A percentile compares a stretch with the other conserved stretches of the same genome.
Evolutionary conservation across 148 eudicot species (phyloP).

Genomic region (Spergularia marina): DNA sequence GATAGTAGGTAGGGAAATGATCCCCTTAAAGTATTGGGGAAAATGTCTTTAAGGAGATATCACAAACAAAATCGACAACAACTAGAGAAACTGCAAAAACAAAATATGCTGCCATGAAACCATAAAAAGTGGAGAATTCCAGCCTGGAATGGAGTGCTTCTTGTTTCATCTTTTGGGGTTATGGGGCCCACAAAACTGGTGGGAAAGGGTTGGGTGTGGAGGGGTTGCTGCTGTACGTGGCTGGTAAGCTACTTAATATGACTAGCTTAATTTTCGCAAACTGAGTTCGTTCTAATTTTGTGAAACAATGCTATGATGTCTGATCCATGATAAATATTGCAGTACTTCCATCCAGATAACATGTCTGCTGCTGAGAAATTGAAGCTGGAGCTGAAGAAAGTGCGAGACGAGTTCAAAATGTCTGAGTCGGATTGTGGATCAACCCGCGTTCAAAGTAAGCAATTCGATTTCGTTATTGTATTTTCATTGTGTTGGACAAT

Average conservation of each 20-base stretch:
- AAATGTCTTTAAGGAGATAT: too few relatives aligned
- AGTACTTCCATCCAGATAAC: slow-evolving; percentile 98
- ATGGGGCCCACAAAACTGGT: too few relatives aligned
- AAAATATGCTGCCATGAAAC: too few relatives aligned
- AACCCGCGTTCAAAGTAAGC: slow-evolving; percentile 81
- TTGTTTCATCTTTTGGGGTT: too few relatives aligned
- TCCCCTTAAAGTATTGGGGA: too few relatives aligned
- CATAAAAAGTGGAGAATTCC: too few relatives aligned
- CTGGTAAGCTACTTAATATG: not conserved
- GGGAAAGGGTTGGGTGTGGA: too few relatives aligned
- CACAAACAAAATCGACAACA: too few relatives aligned
- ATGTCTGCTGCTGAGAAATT: slow-evolving; percentile 93
- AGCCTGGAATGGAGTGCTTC: too few relatives aligned
- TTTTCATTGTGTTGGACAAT: not conserved
- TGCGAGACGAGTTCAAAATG: slow-evolving; percentile 90
- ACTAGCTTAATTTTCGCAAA: not conserved
- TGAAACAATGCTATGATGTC: not conserved
- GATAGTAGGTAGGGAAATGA: too few relatives aligned
- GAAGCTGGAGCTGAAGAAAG: slow-evolving; percentile 71
- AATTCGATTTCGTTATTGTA: not conserved
- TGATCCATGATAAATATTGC: slow-evolving; percentile 19
- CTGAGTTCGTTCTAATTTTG: not conserved
- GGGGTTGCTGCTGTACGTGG: not conserved
- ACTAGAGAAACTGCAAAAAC: too few relatives aligned
- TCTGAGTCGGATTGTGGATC: slow-evolving; percentile 97